phyloP scores from a whole-genome alignment of 495 filamentous ascomycete genomes.

The Hyphodiscus hymeniophilus region DNA sequence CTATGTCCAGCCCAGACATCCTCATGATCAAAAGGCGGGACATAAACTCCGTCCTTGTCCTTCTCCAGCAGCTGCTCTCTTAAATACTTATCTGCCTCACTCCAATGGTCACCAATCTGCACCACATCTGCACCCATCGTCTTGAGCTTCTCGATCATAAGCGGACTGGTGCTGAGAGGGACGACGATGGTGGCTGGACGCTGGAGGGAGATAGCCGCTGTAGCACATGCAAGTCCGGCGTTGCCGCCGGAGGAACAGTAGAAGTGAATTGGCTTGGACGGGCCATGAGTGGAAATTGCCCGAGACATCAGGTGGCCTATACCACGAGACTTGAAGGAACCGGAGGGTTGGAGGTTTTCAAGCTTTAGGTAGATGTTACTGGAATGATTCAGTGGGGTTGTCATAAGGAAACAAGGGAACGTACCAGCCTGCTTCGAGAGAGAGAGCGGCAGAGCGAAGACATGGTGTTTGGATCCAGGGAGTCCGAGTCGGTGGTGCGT shows the following conservation, averaged over 20 bases:
- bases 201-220: slow-evolving; percentile 60
- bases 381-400: not conserved
- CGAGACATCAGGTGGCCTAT: slow-evolving; percentile 72
- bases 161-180: slow-evolving; percentile 52
- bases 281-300: slow-evolving; percentile 28
- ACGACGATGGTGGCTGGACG: slow-evolving; percentile 77
- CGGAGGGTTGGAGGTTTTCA: slow-evolving; percentile 85
- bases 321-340: slow-evolving; percentile 92
- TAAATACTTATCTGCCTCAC: slow-evolving; percentile 69
- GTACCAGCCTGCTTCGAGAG: slow-evolving; percentile 21
- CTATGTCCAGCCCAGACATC: slow-evolving; percentile 77
- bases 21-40: slow-evolving; percentile 83
- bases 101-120: slow-evolving; percentile 63
- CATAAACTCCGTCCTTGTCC: slow-evolving; percentile 57
- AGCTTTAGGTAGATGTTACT: slow-evolving; percentile 77
- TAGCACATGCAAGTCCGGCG: slow-evolving; percentile 84
- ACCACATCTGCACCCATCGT: slow-evolving; percentile 40
- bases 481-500: slow-evolving; percentile 1
- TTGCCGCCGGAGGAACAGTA: slow-evolving; percentile 86
- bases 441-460: slow-evolving; percentile 14
- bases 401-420: not conserved
- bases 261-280: slow-evolving; percentile 54
- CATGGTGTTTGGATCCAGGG: slow-evolving; percentile 21
- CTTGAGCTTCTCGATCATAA: slow-evolving; percentile 69
- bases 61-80: slow-evolving; percentile 50